These are phyloP conservation scores for Blumeria hordei DNA, from an alignment of 2,329 filamentous ascomycete genomes.

Conservation along the genomic window DNA sequence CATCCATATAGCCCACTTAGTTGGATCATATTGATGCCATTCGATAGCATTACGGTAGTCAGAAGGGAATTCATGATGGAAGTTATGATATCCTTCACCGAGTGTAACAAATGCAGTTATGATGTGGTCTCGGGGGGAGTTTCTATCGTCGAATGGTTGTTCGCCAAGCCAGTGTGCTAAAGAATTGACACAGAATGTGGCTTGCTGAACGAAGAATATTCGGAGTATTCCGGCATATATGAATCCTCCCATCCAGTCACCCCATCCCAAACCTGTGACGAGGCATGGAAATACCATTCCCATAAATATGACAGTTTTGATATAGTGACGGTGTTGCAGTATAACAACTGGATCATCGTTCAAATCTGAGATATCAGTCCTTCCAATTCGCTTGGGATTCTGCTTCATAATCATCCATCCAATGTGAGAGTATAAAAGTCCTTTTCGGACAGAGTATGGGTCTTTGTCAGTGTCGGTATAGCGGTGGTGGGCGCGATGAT, in stretches of 20 bases:
- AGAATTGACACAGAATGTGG: conserved; percentile 83
- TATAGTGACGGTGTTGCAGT: conserved; percentile 72
- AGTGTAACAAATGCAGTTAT: conserved; percentile 69
- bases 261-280: conserved; percentile 56
- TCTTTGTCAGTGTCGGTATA: conserved; percentile 88
- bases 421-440: conserved; percentile 59
- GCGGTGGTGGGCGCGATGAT: conserved; percentile 70
- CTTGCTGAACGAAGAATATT: conserved; percentile 77
- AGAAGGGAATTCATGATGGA: conserved; percentile 84
- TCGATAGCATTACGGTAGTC: conserved; percentile 82
- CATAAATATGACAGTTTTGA: conserved; percentile 58
- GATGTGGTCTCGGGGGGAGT: conserved; percentile 71
- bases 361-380: conserved; percentile 69
- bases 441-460: conserved; percentile 76
- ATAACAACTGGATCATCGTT: conserved; percentile 70
- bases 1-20: conserved; percentile 68
- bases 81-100: conserved; percentile 83
- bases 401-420: conserved; percentile 91
- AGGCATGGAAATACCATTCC: conserved; percentile 51
- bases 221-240: conserved; percentile 68
- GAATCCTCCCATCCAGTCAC: conserved; percentile 60
- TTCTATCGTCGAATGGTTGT: conserved; percentile 80
- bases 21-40: conserved; percentile 82
- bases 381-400: conserved; percentile 71
- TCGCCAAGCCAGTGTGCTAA: conserved; percentile 79